Percentiles rank a stretch among this genome's conserved stretches.
Evolutionary conservation across 257 asterid species (phyloP).

Genomic region (Primulina tabacum): DNA sequence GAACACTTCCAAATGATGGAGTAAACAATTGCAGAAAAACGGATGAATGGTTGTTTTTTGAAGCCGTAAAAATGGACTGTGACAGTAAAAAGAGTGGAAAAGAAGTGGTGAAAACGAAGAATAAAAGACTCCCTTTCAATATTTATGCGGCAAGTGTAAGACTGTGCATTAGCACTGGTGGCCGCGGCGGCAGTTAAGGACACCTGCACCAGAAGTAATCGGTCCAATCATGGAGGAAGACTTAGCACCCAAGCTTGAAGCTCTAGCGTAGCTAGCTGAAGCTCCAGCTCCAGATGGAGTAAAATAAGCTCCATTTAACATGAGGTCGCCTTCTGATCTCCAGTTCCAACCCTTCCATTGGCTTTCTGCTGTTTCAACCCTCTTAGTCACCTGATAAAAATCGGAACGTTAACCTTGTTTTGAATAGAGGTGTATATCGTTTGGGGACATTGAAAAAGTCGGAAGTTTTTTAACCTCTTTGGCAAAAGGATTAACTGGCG

Average conservation of each 20-base stretch:
- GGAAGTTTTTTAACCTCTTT: slow-evolving; percentile 58
- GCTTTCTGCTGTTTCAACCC: slow-evolving; percentile 61
- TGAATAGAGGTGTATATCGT: not conserved
- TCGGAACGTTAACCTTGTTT: slow-evolving; percentile 12
- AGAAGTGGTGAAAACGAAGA: slow-evolving; percentile 13
- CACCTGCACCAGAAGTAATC: slow-evolving; percentile 80
- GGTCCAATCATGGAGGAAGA: slow-evolving; percentile 79
- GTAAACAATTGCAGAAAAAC: slow-evolving; percentile 37
- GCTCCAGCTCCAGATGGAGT: slow-evolving; percentile 95
- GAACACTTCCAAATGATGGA: slow-evolving; percentile 61
- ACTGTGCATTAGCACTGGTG: slow-evolving; percentile 46
- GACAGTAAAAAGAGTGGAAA: slow-evolving; percentile 2
- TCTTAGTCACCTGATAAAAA: slow-evolving; percentile 71
- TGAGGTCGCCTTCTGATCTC: slow-evolving; percentile 91
- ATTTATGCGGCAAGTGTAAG: not conserved
- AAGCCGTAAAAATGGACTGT: slow-evolving; percentile 20
- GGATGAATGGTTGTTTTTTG: slow-evolving; percentile 29
- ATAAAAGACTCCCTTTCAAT: not conserved
- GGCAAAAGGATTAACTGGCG: slow-evolving; percentile 67
- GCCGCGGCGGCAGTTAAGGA: slow-evolving; percentile 71
- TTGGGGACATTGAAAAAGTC: not conserved
- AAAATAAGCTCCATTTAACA: slow-evolving; percentile 92
- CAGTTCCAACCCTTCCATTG: slow-evolving; percentile 92
- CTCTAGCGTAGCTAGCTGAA: slow-evolving; percentile 86
- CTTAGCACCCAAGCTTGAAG: slow-evolving; percentile 94